These are phyloP conservation scores for Ceratocystis colombiana DNA, from an alignment of 2,329 filamentous ascomycete genomes.

Conservation along the genomic window DNA sequence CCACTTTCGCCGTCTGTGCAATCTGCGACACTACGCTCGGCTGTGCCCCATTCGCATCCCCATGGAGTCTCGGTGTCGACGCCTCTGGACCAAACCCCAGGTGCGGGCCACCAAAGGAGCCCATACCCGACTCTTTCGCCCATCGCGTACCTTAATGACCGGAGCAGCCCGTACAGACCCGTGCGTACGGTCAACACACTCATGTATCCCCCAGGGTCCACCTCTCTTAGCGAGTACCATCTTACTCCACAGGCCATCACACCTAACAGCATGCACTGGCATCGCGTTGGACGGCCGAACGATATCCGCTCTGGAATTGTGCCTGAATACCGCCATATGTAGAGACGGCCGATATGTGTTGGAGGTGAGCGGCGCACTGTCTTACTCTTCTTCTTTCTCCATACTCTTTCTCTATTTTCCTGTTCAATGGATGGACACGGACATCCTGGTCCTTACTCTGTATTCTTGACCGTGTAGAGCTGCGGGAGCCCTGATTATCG, in stretches of 20 bases:
- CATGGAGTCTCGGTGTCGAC: slow-evolving; percentile 4
- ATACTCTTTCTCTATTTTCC: neutral
- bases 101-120: slow-evolving; percentile 13
- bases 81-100: slow-evolving; percentile 4
- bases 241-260: slow-evolving; percentile 42
- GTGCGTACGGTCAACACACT: slow-evolving; percentile 82
- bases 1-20: slow-evolving; percentile 34
- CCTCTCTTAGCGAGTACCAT: slow-evolving; percentile 65
- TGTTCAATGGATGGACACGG: neutral
- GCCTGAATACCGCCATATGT: slow-evolving; percentile 42
- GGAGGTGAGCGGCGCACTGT: neutral
- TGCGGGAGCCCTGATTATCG: neutral
- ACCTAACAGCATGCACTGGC: slow-evolving; percentile 73
- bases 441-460: neutral
- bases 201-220: slow-evolving; percentile 75
- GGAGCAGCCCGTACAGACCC: slow-evolving; percentile 85
- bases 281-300: slow-evolving; percentile 60
- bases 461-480: neutral
- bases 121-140: slow-evolving; percentile 52
- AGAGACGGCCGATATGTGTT: neutral
- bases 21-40: slow-evolving; percentile 7
- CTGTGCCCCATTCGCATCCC: slow-evolving; percentile 15
- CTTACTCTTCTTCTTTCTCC: neutral
- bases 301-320: slow-evolving; percentile 61
- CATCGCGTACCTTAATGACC: slow-evolving; percentile 74